Evolutionary conservation across 2,329 filamentous ascomycete genomes (phyloP).

Genomic region (Talaromyces sp.): DNA sequence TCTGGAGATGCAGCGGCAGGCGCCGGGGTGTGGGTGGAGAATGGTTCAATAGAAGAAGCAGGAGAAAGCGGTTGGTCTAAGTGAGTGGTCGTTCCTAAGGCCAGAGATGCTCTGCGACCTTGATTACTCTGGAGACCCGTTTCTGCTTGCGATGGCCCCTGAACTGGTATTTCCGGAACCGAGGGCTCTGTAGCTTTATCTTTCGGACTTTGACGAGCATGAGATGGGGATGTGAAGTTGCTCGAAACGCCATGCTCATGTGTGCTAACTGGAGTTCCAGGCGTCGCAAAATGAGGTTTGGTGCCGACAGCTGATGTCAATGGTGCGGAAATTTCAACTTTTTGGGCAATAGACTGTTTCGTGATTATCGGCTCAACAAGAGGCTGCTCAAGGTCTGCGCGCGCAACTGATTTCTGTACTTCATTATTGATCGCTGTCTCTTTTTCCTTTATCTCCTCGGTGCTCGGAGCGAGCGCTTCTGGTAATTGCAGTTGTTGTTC

Average conservation of each 20-base stretch:
- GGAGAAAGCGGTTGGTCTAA: constrained; percentile 46
- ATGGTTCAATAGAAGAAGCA: constrained; percentile 64
- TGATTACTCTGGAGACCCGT: constrained; percentile 26
- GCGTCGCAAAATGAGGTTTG: constrained; percentile 14
- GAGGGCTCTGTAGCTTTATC: background rate
- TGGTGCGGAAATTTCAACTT: constrained; percentile 9
- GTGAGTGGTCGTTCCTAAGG: constrained; percentile 25
- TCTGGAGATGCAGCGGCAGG: constrained; percentile 67
- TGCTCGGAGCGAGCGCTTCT: background rate
- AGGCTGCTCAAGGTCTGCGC: constrained; percentile 17
- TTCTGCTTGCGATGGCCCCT: constrained; percentile 18
- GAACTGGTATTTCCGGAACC: constrained; percentile 16
- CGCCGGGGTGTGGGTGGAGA: constrained; percentile 70
- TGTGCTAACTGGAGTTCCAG: constrained; percentile 26
- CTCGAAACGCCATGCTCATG: constrained; percentile 25
- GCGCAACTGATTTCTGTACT: constrained; percentile 18
- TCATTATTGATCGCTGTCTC: constrained; percentile 8
- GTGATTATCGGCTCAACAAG: background rate
- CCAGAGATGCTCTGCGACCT: constrained; percentile 29
- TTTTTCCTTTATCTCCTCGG: background rate
- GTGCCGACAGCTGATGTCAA: constrained; percentile 1
- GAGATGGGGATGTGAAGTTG: constrained; percentile 22
- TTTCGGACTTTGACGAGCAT: constrained; percentile 21
- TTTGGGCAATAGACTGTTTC: constrained; percentile 6
- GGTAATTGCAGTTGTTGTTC: background rate